Evolutionary conservation across 192 early-diverging fungal species (phyloP), one percentile per base, ranked within the genome.

Genomic region (Coemansia reversa): DNA sequence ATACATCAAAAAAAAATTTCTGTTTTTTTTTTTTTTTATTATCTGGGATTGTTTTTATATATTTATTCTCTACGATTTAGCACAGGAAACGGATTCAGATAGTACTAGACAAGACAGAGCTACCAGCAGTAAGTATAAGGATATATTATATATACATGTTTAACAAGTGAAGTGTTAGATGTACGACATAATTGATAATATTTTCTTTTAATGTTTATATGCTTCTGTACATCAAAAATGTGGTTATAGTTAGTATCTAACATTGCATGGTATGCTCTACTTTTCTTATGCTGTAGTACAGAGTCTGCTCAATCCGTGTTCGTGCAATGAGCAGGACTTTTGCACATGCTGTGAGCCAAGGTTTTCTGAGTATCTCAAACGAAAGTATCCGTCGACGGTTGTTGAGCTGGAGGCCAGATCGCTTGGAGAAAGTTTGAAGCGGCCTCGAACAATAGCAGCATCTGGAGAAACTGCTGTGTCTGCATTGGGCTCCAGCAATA

Each of bases 281-380:
- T 39, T 39, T 39, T 39, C 12, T 39, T 42, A 22, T 24, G 11
- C 23, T 67, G 72, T 70, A 70, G 74, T 83, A n/a, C 60, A 76
- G 29, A 72, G 67, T 35, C 57, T 83, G 57, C 76, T 83, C 8
- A 83, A 83, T 57, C 81, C 81, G 30, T 83, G 81, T 55, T 53
- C 69, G 24, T 83, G 81, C 55, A 63, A 66, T 4, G 56, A 69
- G 18, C 54, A 65, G 33, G 51, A 60, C 33, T 69, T 75, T 9
- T 83, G 81, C 47, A 70, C 64, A 20, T 83, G 81, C 51, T 83
- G 81, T 62, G 67, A 71, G 45, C 66, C 72, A 8, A 56, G 68
- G 11, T 72, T 83, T 56, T 57, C 70, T 6, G 66, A 69, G 47
- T 72, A 67, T 33, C 67, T 79, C 24, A 57, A 75, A 20, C 63